Percentiles rank a stretch among this genome's conserved stretches.
Evolutionary conservation across 768 basidiomycete species (phyloP).

Genomic region (Suillus clintonianus): DNA sequence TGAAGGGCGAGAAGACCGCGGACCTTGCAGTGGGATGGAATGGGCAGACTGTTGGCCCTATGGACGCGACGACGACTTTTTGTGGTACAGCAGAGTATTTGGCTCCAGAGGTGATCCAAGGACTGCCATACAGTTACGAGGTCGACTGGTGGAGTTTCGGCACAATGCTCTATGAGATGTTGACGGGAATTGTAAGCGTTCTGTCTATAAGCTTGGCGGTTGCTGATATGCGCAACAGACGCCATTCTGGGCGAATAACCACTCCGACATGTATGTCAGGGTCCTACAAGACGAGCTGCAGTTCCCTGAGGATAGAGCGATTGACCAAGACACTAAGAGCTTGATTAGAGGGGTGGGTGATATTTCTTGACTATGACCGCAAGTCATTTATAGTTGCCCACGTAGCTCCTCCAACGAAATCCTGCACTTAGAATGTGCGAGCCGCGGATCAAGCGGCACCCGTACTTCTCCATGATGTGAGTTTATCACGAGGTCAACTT

Average conservation of each 20-base stretch:
- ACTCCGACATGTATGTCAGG: constrained; percentile 92
- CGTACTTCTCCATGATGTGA: constrained; percentile 94
- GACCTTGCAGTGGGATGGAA: constrained; percentile 62
- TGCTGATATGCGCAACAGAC: constrained; percentile 52
- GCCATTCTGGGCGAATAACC: constrained; percentile 90
- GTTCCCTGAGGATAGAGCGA: constrained; percentile 88
- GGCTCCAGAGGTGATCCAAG: constrained; percentile 95
- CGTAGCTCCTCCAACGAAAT: constrained; percentile 87
- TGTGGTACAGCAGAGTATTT: constrained; percentile 97
- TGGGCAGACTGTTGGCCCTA: constrained; percentile 45
- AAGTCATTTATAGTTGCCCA: constrained; percentile 11
- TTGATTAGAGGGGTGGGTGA: constrained; percentile 87
- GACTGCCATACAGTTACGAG: constrained; percentile 86
- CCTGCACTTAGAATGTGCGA: constrained; percentile 90
- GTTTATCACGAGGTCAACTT: constrained; percentile 28
- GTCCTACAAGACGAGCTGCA: constrained; percentile 88
- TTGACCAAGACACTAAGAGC: constrained; percentile 94
- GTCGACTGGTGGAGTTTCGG: constrained; percentile 99
- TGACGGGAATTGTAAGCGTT: constrained; percentile 86
- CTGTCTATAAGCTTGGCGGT: constrained; percentile 12
- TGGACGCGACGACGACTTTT: constrained; percentile 82
- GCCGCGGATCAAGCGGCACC: constrained; percentile 90
- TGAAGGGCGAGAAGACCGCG: constrained; percentile 61
- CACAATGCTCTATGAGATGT: constrained; percentile 97
- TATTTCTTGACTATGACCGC: background rate